phyloP scores from a whole-genome alignment of 2,329 filamentous ascomycete genomes.

The Apiospora rasikravindrae region DNA sequence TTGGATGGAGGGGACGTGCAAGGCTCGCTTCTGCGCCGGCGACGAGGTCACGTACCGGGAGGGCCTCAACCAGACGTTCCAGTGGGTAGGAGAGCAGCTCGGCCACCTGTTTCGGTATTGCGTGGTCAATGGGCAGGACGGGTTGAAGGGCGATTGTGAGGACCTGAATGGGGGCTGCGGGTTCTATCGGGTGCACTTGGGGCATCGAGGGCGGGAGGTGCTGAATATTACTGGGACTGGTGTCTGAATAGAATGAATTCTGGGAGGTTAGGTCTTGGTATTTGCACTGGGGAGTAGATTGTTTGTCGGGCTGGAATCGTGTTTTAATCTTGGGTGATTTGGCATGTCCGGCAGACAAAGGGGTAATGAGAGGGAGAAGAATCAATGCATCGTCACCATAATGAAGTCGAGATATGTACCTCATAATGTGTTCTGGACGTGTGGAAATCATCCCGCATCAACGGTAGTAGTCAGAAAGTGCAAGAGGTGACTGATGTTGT shows the following conservation, averaged over 20 bases:
- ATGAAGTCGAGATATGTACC: background rate
- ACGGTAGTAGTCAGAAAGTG: background rate
- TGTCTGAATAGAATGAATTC: background rate
- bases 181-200: constrained; percentile 22
- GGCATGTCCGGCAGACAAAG: background rate
- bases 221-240: background rate
- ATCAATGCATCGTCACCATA: background rate
- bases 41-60: background rate
- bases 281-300: background rate
- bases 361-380: background rate
- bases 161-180: constrained; percentile 21
- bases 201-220: constrained; percentile 16
- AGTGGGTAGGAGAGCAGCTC: constrained; percentile 20
- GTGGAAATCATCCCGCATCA: background rate
- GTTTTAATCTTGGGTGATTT: background rate
- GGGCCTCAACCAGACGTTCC: constrained; percentile 17
- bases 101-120: constrained; percentile 17
- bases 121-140: constrained; percentile 17
- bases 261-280: background rate
- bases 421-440: background rate
- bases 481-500: background rate
- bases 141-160: constrained; percentile 22
- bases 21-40: constrained; percentile 21
- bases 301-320: background rate
- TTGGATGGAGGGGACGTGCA: constrained; percentile 23